Percentiles rank a stretch among this genome's conserved stretches.
phyloP scores from a whole-genome alignment of 345 rosid species.

The Salix purpurea region DNA sequence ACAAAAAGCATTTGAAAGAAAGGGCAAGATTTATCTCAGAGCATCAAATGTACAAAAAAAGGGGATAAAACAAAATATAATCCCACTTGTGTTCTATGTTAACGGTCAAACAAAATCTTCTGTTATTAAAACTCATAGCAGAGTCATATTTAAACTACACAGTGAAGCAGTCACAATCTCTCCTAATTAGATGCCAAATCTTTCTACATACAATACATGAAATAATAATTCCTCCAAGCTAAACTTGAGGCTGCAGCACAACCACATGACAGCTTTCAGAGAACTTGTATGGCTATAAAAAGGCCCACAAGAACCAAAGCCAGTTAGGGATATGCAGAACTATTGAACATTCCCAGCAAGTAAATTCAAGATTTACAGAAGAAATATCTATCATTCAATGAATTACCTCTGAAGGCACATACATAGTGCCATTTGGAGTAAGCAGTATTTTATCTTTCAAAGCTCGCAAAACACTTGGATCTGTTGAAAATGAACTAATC shows the following conservation, averaged over 20 bases:
- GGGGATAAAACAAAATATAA: too few species aligned
- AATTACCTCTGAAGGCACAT: slow-evolving; percentile 72
- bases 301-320: not conserved
- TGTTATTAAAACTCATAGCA: too few species aligned
- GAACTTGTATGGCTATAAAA: not conserved
- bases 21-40: too few species aligned
- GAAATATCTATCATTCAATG: not conserved
- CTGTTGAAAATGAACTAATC: slow-evolving; percentile 66
- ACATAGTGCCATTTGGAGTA: slow-evolving; percentile 82
- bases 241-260: not conserved
- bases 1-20: not conserved
- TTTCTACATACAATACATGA: too few species aligned
- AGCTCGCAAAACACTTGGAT: slow-evolving; percentile 46
- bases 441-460: slow-evolving; percentile 57
- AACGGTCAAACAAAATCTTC: too few species aligned
- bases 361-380: not conserved
- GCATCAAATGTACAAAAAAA: too few species aligned
- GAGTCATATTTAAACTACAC: too few species aligned
- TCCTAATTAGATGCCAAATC: too few species aligned
- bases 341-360: too few species aligned
- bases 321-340: not conserved
- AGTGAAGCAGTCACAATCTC: too few species aligned
- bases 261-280: not conserved
- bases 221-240: not conserved
- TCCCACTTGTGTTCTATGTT: too few species aligned